Evolutionary conservation across 768 basidiomycete genomes (phyloP).

Genomic region (Pleurotus sapidus): DNA sequence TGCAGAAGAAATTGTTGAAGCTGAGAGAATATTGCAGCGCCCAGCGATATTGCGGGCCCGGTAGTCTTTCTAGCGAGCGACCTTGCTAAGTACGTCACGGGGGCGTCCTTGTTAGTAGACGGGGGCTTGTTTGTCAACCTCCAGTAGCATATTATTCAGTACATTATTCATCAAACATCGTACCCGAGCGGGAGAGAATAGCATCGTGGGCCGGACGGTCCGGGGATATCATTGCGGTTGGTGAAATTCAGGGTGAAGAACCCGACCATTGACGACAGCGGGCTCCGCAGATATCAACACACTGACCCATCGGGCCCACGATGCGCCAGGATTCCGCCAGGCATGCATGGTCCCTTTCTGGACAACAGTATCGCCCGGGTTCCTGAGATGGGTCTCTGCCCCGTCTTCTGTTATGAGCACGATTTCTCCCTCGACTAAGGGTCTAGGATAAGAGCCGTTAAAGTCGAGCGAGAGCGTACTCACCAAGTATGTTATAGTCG

Average conservation of each 20-base stretch:
- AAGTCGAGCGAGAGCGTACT: slow-evolving; percentile 12
- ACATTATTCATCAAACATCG: too few species aligned
- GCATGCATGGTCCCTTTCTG: slow-evolving; percentile 60
- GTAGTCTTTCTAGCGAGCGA: slow-evolving; percentile 74
- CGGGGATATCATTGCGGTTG: neutral
- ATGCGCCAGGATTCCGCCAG: slow-evolving; percentile 54
- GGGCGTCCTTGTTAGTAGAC: slow-evolving; percentile 63
- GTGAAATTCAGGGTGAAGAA: slow-evolving; percentile 30
- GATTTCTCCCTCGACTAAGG: slow-evolving; percentile 50
- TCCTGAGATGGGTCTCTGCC: slow-evolving; percentile 45
- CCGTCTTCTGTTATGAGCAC: slow-evolving; percentile 58
- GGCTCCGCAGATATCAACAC: slow-evolving; percentile 55
- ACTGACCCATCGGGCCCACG: slow-evolving; percentile 51
- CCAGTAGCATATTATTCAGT: slow-evolving; percentile 35
- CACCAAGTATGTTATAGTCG: slow-evolving; percentile 61
- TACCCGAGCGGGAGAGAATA: neutral
- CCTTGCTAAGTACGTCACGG: slow-evolving; percentile 68
- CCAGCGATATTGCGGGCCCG: slow-evolving; percentile 73
- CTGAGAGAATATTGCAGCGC: slow-evolving; percentile 29
- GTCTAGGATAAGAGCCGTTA: neutral
- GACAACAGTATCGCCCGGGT: slow-evolving; percentile 54
- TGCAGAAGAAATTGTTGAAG: neutral
- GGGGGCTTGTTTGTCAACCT: slow-evolving; percentile 76
- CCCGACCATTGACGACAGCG: slow-evolving; percentile 41
- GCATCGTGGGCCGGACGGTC: slow-evolving; percentile 2